Base-by-base conservation (phyloP, 805 yeast genomes). In the Candida golubevii region DNA sequence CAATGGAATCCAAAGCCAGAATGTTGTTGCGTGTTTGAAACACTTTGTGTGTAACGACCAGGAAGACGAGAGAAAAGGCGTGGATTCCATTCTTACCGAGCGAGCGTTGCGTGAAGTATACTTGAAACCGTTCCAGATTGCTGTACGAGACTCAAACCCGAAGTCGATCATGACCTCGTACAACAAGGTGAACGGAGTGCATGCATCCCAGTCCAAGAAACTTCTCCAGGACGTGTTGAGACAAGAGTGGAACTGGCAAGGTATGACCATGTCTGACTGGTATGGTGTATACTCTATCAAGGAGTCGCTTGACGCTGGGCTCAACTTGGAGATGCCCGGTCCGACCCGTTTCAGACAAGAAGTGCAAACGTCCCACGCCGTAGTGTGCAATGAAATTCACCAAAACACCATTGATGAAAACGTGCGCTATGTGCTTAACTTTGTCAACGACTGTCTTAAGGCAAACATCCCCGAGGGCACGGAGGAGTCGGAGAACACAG, bases 291-390 rank as follows among this genome's bases (percentile, higher is more conserved):
- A 75, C 58, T 68, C 80, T 12, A 62, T 64, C 32, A 66, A 65
- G 35, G 72, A 68, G 35, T 54, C 82, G 11, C 57, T 80, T 38
- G 68, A 72, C 34, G 77, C 78, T 31, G 85, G 86, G 7, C 63
- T 82, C 44, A 82, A 80, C 56, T 63, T 82, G 53, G 87, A 82
- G 59, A 79, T 79, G 83, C 87, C 87, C 1, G 87, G 86, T 32
- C 78, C 80, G 14, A 63, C 80, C 3, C 60, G 72, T 37, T 71
- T 70, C 59, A 59, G 81, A 63, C 63, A 72, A 50, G 61, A 61
- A 1, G 61, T 60, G 27, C 60, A 69, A 10, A 60, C 78, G 13
- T 48, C 65, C 7, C 79, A 74, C 53, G 71, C 73, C 36, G 63
- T 78, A 15, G 51, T 48, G 43, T 57, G 67, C 41, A 67, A 66